Percentiles rank a stretch among this genome's conserved stretches.
Conservation (phyloP, 164 flowering plant genomes). For the Pachysandra terminalis region DNA sequence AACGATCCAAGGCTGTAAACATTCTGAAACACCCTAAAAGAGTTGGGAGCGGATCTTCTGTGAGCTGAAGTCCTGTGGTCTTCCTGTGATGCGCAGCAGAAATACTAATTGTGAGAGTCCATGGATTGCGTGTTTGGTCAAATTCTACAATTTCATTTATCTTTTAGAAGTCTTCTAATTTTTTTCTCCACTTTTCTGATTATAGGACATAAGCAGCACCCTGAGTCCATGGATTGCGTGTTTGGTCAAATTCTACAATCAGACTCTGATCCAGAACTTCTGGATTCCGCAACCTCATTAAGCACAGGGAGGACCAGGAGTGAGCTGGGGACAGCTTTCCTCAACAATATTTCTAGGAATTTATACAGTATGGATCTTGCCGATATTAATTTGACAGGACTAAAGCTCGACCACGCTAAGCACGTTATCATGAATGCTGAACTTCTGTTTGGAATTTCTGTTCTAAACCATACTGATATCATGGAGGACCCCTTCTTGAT, state of each 20-base stretch:
- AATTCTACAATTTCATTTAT: slow-evolving; percentile 12
- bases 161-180: slow-evolving; percentile 1
- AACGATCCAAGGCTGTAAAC: no score
- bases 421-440: slow-evolving; percentile 56
- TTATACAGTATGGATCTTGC: slow-evolving; percentile 21
- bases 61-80: no score
- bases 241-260: slow-evolving; percentile 15
- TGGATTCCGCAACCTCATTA: slow-evolving; percentile 49
- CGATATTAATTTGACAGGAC: slow-evolving; percentile 30
- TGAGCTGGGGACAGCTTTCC: slow-evolving; percentile 16
- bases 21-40: no score
- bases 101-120: no score
- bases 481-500: slow-evolving; percentile 27
- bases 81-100: no score
- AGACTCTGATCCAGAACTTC: slow-evolving; percentile 33
- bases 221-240: slow-evolving; percentile 31
- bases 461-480: slow-evolving; percentile 12
- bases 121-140: slow-evolving; percentile 26
- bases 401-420: slow-evolving; percentile 36
- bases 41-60: no score
- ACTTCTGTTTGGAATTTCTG: slow-evolving; percentile 37
- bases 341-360: slow-evolving; percentile 26
- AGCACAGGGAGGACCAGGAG: slow-evolving; percentile 10
- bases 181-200: no score
- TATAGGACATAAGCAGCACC: slow-evolving; percentile 35